Conservation (phyloP, 2,329 filamentous ascomycete genomes). For the Cordyceps cicadae region DNA sequence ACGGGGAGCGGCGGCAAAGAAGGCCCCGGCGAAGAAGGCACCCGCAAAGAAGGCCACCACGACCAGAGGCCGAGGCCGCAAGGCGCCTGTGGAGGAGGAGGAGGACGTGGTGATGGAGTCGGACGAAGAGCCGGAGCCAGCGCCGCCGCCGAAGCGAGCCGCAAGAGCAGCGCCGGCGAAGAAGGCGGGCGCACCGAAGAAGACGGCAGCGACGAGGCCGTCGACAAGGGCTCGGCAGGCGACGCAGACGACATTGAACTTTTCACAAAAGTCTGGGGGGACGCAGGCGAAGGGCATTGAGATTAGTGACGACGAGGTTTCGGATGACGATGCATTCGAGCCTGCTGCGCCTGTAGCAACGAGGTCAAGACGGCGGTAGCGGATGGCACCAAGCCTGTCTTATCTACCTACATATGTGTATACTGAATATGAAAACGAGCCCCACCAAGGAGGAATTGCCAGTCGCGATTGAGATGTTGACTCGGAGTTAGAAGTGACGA, state of each 20-base stretch:
- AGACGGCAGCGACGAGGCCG: slow-evolving; percentile 18
- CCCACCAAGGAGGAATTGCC: background rate
- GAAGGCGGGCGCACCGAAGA: slow-evolving; percentile 4
- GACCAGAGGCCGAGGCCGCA: slow-evolving; percentile 28
- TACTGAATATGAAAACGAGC: slow-evolving; percentile 1
- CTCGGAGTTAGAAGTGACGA: no score
- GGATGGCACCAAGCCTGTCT: background rate
- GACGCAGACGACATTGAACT: slow-evolving; percentile 44
- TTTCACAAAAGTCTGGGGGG: slow-evolving; percentile 34
- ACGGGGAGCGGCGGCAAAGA: slow-evolving; percentile 34
- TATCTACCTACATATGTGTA: background rate
- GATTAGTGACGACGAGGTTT: slow-evolving; percentile 59
- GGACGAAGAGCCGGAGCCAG: slow-evolving; percentile 34
- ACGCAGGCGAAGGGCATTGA: slow-evolving; percentile 44
- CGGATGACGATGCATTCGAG: slow-evolving; percentile 54
- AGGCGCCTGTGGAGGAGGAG: slow-evolving; percentile 13
- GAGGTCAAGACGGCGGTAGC: slow-evolving; percentile 25
- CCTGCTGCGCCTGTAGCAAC: slow-evolving; percentile 35
- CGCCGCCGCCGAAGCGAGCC: slow-evolving; percentile 19
- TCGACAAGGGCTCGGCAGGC: slow-evolving; percentile 33
- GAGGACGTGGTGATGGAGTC: slow-evolving; percentile 45
- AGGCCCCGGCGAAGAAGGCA: slow-evolving; percentile 37
- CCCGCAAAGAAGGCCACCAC: slow-evolving; percentile 26
- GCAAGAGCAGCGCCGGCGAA: slow-evolving; percentile 13
- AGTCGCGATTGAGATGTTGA: background rate